A percentile compares a stretch with the other conserved stretches of the same genome.
phyloP scores from a whole-genome alignment of 2,329 filamentous ascomycete species.

The Ceratocystis ficicola region DNA sequence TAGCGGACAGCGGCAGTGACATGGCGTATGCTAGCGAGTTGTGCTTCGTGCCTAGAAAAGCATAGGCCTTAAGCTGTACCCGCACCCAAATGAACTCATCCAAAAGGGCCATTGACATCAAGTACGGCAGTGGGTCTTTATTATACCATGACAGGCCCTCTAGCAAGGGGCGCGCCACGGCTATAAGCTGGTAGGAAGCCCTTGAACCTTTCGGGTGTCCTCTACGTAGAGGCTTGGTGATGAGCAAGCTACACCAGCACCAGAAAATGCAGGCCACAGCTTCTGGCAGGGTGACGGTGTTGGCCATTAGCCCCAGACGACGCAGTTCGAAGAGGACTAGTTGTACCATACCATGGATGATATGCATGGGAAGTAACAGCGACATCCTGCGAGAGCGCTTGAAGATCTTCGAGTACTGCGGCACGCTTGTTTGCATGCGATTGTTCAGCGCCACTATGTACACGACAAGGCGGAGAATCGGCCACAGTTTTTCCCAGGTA shows the following conservation, averaged over 20 bases:
- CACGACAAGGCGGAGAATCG: slow-evolving; percentile 9
- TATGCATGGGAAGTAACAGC: slow-evolving; percentile 15
- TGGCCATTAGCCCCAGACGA: background rate
- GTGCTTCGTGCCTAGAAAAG: background rate
- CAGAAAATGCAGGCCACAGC: slow-evolving; percentile 3
- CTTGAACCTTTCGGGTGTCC: slow-evolving; percentile 17
- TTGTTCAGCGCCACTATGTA: slow-evolving; percentile 7
- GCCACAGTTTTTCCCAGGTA: slow-evolving; percentile 4
- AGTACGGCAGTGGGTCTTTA: background rate
- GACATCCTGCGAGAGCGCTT: slow-evolving; percentile 15
- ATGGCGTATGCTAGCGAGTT: slow-evolving; percentile 11
- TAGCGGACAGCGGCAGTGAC: slow-evolving; percentile 7
- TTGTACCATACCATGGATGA: slow-evolving; percentile 12
- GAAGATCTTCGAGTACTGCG: slow-evolving; percentile 14
- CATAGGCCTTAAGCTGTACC: slow-evolving; percentile 5
- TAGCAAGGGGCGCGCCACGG: slow-evolving; percentile 13
- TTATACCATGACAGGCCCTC: slow-evolving; percentile 12
- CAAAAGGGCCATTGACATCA: slow-evolving; percentile 10
- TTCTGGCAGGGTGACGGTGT: background rate
- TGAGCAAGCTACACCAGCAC: slow-evolving; percentile 8
- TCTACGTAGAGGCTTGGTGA: slow-evolving; percentile 18
- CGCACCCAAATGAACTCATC: slow-evolving; percentile 19
- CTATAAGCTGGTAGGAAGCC: slow-evolving; percentile 13
- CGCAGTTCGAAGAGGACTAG: slow-evolving; percentile 15
- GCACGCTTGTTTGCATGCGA: slow-evolving; percentile 9